A percentile compares a stretch with the other conserved stretches of the same genome.
These are phyloP conservation scores for Myrmaecium sp. DNA, from an alignment of 2,329 filamentous ascomycete species.

Conservation along the genomic window DNA sequence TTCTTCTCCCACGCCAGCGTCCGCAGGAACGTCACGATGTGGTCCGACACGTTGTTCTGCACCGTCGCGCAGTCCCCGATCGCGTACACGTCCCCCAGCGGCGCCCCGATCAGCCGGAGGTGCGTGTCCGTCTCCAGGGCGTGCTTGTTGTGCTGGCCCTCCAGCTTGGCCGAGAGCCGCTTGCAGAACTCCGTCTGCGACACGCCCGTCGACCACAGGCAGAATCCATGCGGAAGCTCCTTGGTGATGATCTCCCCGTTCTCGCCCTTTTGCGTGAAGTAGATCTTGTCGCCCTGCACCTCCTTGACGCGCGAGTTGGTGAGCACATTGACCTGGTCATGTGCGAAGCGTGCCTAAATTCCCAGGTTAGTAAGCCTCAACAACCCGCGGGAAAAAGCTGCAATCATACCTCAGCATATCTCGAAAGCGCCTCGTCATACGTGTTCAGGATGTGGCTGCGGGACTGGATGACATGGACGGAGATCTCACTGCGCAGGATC, in stretches of 20 bases:
- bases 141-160: slow-evolving; percentile 69
- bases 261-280: slow-evolving; percentile 70
- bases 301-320: slow-evolving; percentile 91
- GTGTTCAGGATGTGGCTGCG: slow-evolving; percentile 93
- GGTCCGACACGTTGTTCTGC: slow-evolving; percentile 89
- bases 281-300: slow-evolving; percentile 63
- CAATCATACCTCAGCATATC: slow-evolving; percentile 56
- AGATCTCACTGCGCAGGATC: slow-evolving; percentile 90
- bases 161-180: slow-evolving; percentile 58
- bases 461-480: slow-evolving; percentile 91
- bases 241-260: slow-evolving; percentile 65
- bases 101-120: slow-evolving; percentile 73
- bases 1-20: slow-evolving; percentile 83
- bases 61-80: slow-evolving; percentile 94
- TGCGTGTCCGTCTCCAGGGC: slow-evolving; percentile 92
- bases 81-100: slow-evolving; percentile 86
- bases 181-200: slow-evolving; percentile 68
- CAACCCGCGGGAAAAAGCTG: background rate
- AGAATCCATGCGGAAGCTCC: slow-evolving; percentile 90
- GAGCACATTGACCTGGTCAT: slow-evolving; percentile 79
- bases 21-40: slow-evolving; percentile 79
- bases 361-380: background rate
- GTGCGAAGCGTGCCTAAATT: slow-evolving; percentile 53
- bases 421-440: slow-evolving; percentile 86
- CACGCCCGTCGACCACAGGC: slow-evolving; percentile 94